Evolutionary conservation across 192 early-diverging fungal genomes (phyloP).

Genomic region (Podila verticillata): DNA sequence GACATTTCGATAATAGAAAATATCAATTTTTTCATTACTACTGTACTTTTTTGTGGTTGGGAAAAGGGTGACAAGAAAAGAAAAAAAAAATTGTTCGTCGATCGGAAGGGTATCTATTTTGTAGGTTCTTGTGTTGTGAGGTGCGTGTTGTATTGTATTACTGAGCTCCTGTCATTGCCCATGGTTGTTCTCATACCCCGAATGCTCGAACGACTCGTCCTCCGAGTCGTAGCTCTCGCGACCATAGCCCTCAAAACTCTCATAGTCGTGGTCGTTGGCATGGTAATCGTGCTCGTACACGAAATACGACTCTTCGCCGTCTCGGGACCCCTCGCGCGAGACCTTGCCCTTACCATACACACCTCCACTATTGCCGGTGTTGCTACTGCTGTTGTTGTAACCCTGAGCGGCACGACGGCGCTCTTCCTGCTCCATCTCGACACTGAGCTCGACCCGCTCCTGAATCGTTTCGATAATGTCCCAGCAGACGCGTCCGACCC

Average conservation of each 20-base stretch:
- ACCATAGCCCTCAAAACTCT: conserved; percentile 23
- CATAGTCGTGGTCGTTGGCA: conserved; percentile 7
- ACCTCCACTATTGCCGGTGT: neutral
- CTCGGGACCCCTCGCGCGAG: conserved; percentile 26
- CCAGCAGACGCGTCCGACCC: conserved; percentile 24
- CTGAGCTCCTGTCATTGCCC: neutral
- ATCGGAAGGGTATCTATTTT: too few species aligned
- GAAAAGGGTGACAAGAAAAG: neutral
- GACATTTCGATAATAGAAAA: too few species aligned
- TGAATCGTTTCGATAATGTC: conserved; percentile 26
- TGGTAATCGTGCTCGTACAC: conserved; percentile 28
- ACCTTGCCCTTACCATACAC: conserved; percentile 6
- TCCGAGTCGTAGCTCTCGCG: conserved; percentile 23
- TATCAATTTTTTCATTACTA: too few species aligned
- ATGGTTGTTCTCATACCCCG: neutral
- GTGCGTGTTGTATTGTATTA: too few species aligned
- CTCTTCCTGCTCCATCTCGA: conserved; percentile 22
- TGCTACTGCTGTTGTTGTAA: neutral
- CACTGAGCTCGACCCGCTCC: conserved; percentile 27
- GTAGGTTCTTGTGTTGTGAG: too few species aligned
- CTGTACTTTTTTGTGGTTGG: too few species aligned
- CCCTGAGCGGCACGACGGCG: conserved; percentile 9
- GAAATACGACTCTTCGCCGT: conserved; percentile 32
- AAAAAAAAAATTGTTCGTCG: neutral
- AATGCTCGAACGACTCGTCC: conserved; percentile 29